phyloP scores from a whole-genome alignment of 208 protist genomes.

The Trypanosoma scelopori region DNA sequence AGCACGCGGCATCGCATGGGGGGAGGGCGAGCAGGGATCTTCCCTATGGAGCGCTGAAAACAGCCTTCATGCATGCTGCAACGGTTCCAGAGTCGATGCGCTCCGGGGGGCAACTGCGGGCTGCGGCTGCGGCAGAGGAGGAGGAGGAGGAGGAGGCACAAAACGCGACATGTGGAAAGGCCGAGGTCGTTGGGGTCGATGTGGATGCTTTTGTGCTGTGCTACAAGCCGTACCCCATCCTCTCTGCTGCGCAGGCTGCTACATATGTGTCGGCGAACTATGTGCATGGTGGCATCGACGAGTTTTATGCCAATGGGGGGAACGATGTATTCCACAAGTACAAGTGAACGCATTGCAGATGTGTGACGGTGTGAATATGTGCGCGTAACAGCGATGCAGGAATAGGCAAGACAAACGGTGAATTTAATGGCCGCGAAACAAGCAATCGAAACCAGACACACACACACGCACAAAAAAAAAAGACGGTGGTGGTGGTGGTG shows the following conservation, averaged over 20 bases:
- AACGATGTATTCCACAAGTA: constrained; percentile 67
- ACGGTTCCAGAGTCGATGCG: no score
- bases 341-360: constrained; percentile 25
- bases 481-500: no score
- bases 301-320: constrained; percentile 77
- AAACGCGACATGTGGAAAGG: not conserved
- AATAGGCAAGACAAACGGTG: not conserved
- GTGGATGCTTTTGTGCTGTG: constrained; percentile 65
- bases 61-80: not conserved
- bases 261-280: constrained; percentile 82
- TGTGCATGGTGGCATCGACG: constrained; percentile 61
- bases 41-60: not conserved
- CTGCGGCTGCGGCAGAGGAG: not conserved
- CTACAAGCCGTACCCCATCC: constrained; percentile 70
- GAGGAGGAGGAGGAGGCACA: not conserved
- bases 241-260: constrained; percentile 54
- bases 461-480: no score
- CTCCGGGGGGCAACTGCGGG: not conserved
- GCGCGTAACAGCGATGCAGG: not conserved
- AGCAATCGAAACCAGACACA: no score
- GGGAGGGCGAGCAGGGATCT: not conserved
- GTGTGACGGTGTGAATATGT: no score
- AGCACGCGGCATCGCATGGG: no score
- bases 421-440: not conserved
- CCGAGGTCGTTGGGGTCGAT: constrained; percentile 24